These are phyloP conservation scores for Ustilago sp. DNA, from an alignment of 1,284 basidiomycete genomes.

Conservation along the genomic window DNA sequence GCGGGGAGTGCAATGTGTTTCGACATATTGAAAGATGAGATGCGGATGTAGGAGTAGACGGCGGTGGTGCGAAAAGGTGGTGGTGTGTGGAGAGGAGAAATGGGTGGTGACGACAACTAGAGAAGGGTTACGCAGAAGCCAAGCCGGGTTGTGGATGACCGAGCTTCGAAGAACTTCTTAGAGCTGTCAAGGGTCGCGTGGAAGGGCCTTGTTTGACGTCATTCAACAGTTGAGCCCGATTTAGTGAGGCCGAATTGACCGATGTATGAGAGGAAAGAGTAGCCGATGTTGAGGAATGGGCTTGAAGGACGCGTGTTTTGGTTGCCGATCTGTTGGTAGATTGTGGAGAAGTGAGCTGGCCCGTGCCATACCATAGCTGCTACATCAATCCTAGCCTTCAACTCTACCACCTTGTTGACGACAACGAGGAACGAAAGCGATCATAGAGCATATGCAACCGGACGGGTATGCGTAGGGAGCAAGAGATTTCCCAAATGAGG, in stretches of 20 bases:
- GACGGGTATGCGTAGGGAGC: too few relatives aligned
- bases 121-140: neutral
- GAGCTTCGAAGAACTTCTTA: constrained; percentile 1
- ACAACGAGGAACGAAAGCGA: too few relatives aligned
- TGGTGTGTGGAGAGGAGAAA: neutral
- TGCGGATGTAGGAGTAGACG: neutral
- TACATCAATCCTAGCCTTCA: too few relatives aligned
- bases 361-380: too few relatives aligned
- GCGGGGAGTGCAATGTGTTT: constrained; percentile 39
- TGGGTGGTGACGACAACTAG: neutral
- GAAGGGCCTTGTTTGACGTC: constrained; percentile 2
- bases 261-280: neutral
- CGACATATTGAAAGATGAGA: constrained; percentile 30
- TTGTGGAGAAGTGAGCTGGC: neutral
- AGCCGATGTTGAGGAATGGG: constrained; percentile 7
- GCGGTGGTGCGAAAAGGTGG: neutral
- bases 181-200: constrained; percentile 3
- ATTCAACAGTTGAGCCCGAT: constrained; percentile 2
- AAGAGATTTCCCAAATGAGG: too few relatives aligned
- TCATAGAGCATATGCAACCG: too few relatives aligned
- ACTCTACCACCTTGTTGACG: too few relatives aligned
- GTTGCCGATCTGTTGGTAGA: neutral
- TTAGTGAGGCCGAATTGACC: neutral
- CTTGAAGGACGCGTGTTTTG: neutral
- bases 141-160: neutral